phyloP scores from a whole-genome alignment of 768 basidiomycete species.

The Candolleomyces aberdarensis region DNA sequence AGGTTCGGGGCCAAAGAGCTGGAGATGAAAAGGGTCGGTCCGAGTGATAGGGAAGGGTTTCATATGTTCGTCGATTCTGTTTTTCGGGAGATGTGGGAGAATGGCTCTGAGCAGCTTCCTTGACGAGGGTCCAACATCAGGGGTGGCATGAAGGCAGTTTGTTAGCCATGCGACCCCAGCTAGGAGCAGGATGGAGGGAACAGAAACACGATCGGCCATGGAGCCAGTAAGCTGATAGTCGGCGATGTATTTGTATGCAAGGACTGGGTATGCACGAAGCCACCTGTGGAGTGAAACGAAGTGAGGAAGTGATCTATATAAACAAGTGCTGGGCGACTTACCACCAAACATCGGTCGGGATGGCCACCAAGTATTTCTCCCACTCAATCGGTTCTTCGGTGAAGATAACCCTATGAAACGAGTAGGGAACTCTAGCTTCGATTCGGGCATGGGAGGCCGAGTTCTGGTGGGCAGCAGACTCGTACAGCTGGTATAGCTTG shows the following conservation, averaged over 20 bases:
- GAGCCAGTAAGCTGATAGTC: not conserved
- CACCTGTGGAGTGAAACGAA: not conserved
- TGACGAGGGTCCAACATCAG: constrained; percentile 11
- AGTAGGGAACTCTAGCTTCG: constrained; percentile 23
- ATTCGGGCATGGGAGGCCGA: constrained; percentile 22
- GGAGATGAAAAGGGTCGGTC: no score
- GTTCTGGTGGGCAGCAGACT: constrained; percentile 4
- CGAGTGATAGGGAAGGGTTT: not conserved
- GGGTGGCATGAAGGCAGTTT: constrained; percentile 16
- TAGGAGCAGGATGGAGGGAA: constrained; percentile 6
- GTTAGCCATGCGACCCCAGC: constrained; percentile 13
- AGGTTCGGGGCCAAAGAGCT: no score
- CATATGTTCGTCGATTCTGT: not conserved
- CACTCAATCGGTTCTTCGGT: not conserved
- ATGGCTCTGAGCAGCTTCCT: constrained; percentile 12
- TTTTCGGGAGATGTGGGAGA: constrained; percentile 8
- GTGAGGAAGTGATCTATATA: not conserved
- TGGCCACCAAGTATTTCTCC: constrained; percentile 8
- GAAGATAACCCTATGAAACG: not conserved
- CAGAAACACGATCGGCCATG: constrained; percentile 1
- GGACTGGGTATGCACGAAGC: not conserved
- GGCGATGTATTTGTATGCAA: not conserved
- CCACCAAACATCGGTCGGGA: constrained; percentile 16
- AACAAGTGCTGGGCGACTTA: constrained; percentile 2
- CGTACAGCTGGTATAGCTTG: constrained; percentile 19